A percentile compares a stretch with the other conserved stretches of the same genome.
Evolutionary conservation across 257 asterid species (phyloP).

Genomic region (Solanum etuberosum): DNA sequence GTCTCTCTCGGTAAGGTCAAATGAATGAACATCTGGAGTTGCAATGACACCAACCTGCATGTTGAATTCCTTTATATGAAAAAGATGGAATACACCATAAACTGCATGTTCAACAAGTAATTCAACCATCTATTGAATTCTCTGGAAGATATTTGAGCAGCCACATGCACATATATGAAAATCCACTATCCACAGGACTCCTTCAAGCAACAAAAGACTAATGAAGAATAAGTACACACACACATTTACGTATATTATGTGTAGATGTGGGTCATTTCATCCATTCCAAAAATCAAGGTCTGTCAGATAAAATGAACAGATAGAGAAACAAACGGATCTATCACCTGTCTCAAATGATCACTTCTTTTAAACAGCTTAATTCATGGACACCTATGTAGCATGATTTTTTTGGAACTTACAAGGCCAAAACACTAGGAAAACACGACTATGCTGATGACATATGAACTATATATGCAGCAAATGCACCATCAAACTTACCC

Average conservation of each 20-base stretch:
- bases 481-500: not conserved
- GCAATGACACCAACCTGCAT: slow-evolving; percentile 90
- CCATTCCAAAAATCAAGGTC: not conserved
- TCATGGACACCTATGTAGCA: not conserved
- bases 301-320: not conserved
- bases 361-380: not conserved
- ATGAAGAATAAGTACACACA: not conserved
- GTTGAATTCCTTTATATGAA: not conserved
- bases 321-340: not conserved
- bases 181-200: not conserved
- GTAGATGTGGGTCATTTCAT: not conserved
- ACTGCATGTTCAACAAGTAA: not conserved
- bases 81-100: not conserved
- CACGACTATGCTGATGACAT: not conserved
- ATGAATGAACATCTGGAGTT: slow-evolving; percentile 84
- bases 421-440: not conserved
- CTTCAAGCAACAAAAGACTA: not conserved
- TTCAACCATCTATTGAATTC: not conserved
- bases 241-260: not conserved
- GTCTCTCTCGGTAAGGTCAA: slow-evolving; percentile 85
- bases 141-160: not conserved
- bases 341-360: not conserved
- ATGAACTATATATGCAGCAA: not conserved
- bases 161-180: not conserved
- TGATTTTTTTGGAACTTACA: not conserved